Conservation (phyloP, 495 filamentous ascomycete species). For the Neohortaea acidophila region DNA sequence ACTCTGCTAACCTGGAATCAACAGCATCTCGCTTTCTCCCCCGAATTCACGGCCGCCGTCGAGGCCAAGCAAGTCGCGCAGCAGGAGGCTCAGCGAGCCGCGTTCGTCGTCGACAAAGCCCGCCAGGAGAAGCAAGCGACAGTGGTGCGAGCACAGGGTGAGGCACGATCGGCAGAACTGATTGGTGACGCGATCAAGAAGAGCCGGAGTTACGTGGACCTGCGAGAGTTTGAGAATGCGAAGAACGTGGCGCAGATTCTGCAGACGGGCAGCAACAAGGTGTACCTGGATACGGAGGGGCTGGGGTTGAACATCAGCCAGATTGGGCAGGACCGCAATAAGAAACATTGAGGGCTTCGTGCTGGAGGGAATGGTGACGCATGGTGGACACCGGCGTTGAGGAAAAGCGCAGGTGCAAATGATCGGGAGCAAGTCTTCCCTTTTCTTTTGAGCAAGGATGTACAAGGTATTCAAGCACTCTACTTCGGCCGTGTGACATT, state of each 20-base stretch:
- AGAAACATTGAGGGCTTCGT: too few relatives aligned
- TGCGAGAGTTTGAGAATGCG: slow-evolving; percentile 94
- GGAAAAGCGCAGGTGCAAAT: too few relatives aligned
- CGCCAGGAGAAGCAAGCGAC: slow-evolving; percentile 98
- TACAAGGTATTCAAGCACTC: too few relatives aligned
- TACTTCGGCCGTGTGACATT: too few relatives aligned
- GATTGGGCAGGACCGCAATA: slow-evolving; percentile 28
- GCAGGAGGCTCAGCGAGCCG: slow-evolving; percentile 92
- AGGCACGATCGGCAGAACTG: slow-evolving; percentile 91
- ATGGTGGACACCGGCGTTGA: too few relatives aligned
- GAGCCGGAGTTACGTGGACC: slow-evolving; percentile 86
- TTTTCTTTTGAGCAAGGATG: too few relatives aligned
- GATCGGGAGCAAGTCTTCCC: too few relatives aligned
- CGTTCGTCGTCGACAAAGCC: slow-evolving; percentile 96
- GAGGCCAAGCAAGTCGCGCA: slow-evolving; percentile 99
- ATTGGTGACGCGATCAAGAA: slow-evolving; percentile 99
- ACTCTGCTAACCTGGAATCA: slow-evolving; percentile 3
- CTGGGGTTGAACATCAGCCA: slow-evolving; percentile 79
- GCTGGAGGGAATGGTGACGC: too few relatives aligned
- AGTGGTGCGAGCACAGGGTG: slow-evolving; percentile 96
- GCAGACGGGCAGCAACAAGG: slow-evolving; percentile 81
- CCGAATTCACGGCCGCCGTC: slow-evolving; percentile 95
- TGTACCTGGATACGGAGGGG: slow-evolving; percentile 79
- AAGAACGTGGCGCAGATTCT: slow-evolving; percentile 68
- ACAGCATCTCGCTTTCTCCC: slow-evolving; percentile 97